Evolutionary conservation across 129 eudicot species (phyloP).

Genomic region (Kitagawia praeruptora): DNA sequence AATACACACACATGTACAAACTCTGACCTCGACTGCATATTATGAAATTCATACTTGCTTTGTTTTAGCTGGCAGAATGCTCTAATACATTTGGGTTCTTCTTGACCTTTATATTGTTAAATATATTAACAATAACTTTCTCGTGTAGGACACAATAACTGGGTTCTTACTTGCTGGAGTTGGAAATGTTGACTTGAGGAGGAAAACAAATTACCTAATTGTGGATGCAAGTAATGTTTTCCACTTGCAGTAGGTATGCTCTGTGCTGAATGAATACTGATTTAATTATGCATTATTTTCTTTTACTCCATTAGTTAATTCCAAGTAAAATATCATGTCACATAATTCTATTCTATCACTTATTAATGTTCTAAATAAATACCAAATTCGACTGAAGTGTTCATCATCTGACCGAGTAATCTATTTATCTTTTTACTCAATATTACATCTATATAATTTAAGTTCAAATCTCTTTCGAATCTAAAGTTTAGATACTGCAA

Average conservation of each 20-base stretch:
- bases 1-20: no score
- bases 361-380: neutral
- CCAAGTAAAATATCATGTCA: neutral
- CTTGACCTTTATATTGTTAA: neutral
- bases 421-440: no score
- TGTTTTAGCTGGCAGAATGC: neutral
- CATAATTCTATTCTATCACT: neutral
- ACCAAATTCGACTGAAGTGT: neutral
- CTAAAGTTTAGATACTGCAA: neutral
- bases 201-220: conserved; percentile 94
- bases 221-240: conserved; percentile 75
- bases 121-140: neutral
- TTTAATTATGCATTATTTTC: neutral
- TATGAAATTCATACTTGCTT: neutral
- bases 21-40: neutral
- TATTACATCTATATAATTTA: neutral
- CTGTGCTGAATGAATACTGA: neutral
- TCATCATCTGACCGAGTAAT: neutral
- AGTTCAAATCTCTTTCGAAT: neutral
- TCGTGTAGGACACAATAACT: conserved; percentile 71
- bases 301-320: neutral
- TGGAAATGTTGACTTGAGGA: conserved; percentile 94
- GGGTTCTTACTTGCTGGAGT: conserved; percentile 97
- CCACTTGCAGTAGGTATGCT: conserved; percentile 3
- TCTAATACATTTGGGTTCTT: neutral